A percentile compares a stretch with the other conserved stretches of the same genome.
phyloP scores from a whole-genome alignment of 2,329 filamentous ascomycete genomes.

The Colletotrichum filicis region DNA sequence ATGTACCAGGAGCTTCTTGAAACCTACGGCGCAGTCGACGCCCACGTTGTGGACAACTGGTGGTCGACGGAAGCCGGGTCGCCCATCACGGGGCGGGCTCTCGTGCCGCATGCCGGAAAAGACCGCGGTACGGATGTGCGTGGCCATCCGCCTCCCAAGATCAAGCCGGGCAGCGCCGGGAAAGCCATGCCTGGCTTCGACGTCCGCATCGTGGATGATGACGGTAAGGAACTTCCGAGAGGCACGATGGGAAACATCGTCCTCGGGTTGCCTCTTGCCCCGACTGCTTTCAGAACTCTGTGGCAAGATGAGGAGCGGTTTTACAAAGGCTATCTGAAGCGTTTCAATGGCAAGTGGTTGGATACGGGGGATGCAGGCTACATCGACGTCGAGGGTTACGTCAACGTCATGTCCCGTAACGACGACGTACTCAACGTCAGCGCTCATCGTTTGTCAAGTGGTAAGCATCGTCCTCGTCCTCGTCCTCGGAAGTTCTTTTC shows the following conservation, averaged over 20 bases:
- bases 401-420: conserved; percentile 71
- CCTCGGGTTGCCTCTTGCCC: conserved; percentile 82
- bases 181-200: conserved; percentile 94
- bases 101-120: conserved; percentile 67
- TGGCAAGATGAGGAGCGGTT: conserved; percentile 90
- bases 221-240: conserved; percentile 75
- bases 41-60: conserved; percentile 69
- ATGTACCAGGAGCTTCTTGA: conserved; percentile 82
- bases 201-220: conserved; percentile 84
- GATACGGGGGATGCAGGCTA: conserved; percentile 93
- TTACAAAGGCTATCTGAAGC: conserved; percentile 84
- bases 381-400: conserved; percentile 79
- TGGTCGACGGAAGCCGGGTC: conserved; percentile 71
- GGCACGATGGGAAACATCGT: conserved; percentile 94
- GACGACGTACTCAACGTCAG: conserved; percentile 98
- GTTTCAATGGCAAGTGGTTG: conserved; percentile 85
- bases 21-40: conserved; percentile 72
- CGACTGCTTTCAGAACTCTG: conserved; percentile 85
- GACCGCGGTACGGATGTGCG: conserved; percentile 58
- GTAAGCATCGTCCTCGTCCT: conserved; percentile 54
- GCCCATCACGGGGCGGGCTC: conserved; percentile 66
- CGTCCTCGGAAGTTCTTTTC: not conserved
- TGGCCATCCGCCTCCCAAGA: conserved; percentile 56
- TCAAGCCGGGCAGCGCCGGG: conserved; percentile 88
- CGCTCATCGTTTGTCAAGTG: conserved; percentile 89